Base-by-base conservation (phyloP, 352 stramenopile species). In the Globisporangium abappressorium region DNA sequence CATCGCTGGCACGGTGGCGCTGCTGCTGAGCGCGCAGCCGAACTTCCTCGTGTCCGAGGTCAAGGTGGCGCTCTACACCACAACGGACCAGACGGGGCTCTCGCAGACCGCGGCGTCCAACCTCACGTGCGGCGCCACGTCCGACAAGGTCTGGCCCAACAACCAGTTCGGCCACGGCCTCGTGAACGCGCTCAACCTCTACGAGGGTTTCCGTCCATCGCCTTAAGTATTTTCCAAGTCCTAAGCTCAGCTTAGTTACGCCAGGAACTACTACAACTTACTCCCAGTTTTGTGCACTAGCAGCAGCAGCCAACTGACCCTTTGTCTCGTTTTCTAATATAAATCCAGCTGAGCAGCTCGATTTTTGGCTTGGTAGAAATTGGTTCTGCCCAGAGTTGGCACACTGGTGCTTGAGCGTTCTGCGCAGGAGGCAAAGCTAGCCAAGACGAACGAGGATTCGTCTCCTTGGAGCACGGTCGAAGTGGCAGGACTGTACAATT, bases 161-260 rank as follows among this genome's bases (percentile, higher is more conserved):
- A 57, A 57, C 49, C 49, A 57, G 49, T 57, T 57, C 22, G 49
- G n/a, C n/a, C 22, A 57, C 22, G 49, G 49, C 26, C 49, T 26
- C 22, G 12, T 57, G 22, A 57, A 57, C 9, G 49, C 26, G 49
- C 49, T 57, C n/a, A 57, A 34, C 49, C n/a, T 28, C 22, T 57
- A 57, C 49, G 26, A 28, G n/a, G 49, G n/a, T 9, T 57, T 49
- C 41, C 41, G 41, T 8, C 41, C 14, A n/a, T 18, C 41, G 15
- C 41, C 41, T 49, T 49, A 47, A 47, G 41, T 47, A 47, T 47
- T 47, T 9, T 2, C 41, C 41, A 47, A n/a, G 41, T 47, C 5
- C 8, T 6, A 47, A 47, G 14, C 14, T 47, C 41, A 47, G 15
- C 4, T 7, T 38, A 38, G 1, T 46, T 20, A 9, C 5, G 12